Evolutionary conservation across 441 rosid species (phyloP), one percentile per base, ranked within the genome.

Genomic region (Viola pubescens): DNA sequence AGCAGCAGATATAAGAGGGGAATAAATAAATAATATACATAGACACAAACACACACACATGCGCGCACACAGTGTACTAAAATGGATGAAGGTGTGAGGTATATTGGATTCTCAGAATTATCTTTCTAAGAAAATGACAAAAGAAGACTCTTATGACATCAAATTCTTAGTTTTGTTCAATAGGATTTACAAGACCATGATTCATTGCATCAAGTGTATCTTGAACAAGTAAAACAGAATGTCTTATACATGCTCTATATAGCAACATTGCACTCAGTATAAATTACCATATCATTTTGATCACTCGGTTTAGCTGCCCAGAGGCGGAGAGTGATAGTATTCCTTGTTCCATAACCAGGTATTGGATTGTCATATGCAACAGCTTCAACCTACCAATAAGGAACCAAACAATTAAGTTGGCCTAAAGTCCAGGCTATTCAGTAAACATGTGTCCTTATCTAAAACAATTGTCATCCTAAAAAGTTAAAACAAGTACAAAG

Each of bases 301-400:
- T 75, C 85, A 52, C 85, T 77, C 64, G 82, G 81, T 68, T 79
- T 82, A 7, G 87, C 82, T 58, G 84, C 79, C 87, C 87, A 82
- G 37, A 82, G 82, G 55, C 87, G 87, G 10, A 82, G 79, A 60
- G 73, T 80, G 52, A 75, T 73, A 14, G 84, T 76, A 59, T 74
- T 77, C 68, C 79, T 75, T 66, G 81, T 79, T 66, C 81, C 81
- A 74, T 73, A 77, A 58, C 87, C 87, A 43, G 82, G 84, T 58
- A 82, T 66, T 26, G 82, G 87, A 68, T 73, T 73, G 74, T 82
- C 87, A 60, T 82, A 80, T 45, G 82, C 84, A 63, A 82, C 79
- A 63, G 82, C 82, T 64, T 78, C 82, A 64, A 80, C 82, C 85
- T 80, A 66, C n/a, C 64, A 72, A 48, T 41, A 74, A 34, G 51